Evolutionary conservation across 1,284 basidiomycete species (phyloP), one percentile per base, ranked within the genome.

Genomic region (Acaromyces ingoldii): DNA sequence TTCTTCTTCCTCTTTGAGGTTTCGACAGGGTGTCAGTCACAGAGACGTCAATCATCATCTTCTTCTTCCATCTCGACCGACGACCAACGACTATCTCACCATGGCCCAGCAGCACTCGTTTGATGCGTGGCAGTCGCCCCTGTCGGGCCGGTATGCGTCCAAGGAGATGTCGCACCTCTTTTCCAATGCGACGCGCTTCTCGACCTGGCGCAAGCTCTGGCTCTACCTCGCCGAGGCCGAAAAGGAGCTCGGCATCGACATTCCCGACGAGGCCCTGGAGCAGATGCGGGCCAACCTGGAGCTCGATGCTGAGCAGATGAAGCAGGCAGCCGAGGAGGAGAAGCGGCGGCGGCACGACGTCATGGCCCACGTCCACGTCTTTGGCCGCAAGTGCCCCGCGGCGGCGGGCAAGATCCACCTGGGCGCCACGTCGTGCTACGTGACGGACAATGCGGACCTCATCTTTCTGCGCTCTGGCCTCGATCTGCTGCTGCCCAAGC

Each of bases 351-450:
- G 93, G n/a, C 93, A 98, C 78, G 93, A 97, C 78, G 92, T 97
- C 48, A 98, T 98, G 93, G 93, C 93, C 0, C 93, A 98, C 76
- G 93, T 98, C 36, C 91, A 98, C 78, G 93, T 91, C 7, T 98
- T 96, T 76, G 93, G 93, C 10, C 82, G 82, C 28, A 88, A 95
- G 54, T 91, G 91, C 1, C 95, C 95, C 13, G 88, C 90, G 40
- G 93, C 93, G 13, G 93, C 93, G 9, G 89, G 91, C 13, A 96
- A 97, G 76, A 97, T 98, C 67, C 95, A 98, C 76, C 79, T 97
- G 33, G 93, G 95, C 44, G 93, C 93, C 36, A 98, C 93, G 6
- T 96, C 92, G 4, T 98, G 93, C 80, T 98, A 92, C 78, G 93
- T 98, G 42, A 98, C 93, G 26, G 93, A 98, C 58, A 76, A 76